phyloP scores from a whole-genome alignment of 2,329 filamentous ascomycete species.

The Phoma sp. region DNA sequence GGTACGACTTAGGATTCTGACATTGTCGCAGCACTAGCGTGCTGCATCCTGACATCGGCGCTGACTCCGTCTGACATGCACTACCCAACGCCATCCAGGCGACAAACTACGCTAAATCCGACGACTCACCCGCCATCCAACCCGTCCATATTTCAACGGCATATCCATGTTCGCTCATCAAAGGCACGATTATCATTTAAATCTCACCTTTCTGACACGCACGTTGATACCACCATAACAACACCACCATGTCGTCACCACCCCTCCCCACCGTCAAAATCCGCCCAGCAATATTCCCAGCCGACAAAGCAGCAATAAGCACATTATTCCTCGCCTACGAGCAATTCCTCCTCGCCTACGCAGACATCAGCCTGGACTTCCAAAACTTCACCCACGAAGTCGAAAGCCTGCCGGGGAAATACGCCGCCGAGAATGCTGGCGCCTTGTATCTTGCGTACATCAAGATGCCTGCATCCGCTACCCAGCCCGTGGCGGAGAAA shows the following conservation, averaged over 20 bases:
- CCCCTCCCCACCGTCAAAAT: not conserved
- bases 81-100: no score
- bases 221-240: not conserved
- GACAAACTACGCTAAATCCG: no score
- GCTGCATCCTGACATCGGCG: no score
- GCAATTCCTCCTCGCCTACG: conserved; percentile 34
- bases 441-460: conserved; percentile 57
- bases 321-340: conserved; percentile 45
- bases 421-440: conserved; percentile 55
- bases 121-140: no score
- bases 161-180: no score
- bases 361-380: conserved; percentile 62
- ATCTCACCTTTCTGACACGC: not conserved
- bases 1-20: no score
- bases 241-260: not conserved
- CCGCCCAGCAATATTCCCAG: conserved; percentile 47
- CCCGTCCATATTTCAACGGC: no score
- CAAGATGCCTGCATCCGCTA: not conserved
- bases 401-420: conserved; percentile 62
- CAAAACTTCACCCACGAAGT: conserved; percentile 64
- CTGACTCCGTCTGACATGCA: no score
- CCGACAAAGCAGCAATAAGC: conserved; percentile 50
- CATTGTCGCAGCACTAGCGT: no score
- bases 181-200: no score
- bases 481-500: conserved; percentile 14